Evolutionary conservation across 2,329 filamentous ascomycete genomes (phyloP).

Genomic region (Clarireedia monteithiana): DNA sequence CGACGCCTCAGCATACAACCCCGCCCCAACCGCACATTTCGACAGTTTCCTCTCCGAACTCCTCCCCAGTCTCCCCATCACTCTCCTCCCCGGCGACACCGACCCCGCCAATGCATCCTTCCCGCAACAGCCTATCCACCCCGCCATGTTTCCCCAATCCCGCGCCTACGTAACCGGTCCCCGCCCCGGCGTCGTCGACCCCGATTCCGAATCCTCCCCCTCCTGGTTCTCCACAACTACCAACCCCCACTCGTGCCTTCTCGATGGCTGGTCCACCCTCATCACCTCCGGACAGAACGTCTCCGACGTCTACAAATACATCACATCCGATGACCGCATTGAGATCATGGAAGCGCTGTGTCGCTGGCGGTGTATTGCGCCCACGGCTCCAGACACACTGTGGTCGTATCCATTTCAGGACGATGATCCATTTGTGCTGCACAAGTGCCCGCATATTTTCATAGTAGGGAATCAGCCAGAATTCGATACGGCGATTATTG

Average conservation of each 20-base stretch:
- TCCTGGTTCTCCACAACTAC: constrained; percentile 85
- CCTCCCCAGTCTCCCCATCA: constrained; percentile 80
- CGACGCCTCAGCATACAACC: constrained; percentile 81
- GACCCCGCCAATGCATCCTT: constrained; percentile 87
- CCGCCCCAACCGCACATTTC: constrained; percentile 72
- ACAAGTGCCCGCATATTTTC: constrained; percentile 80
- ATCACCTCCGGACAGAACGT: constrained; percentile 89
- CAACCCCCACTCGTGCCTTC: constrained; percentile 85
- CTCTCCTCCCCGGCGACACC: constrained; percentile 71
- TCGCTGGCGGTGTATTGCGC: constrained; percentile 83
- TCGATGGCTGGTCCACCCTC: constrained; percentile 83
- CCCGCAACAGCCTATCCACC: constrained; percentile 88
- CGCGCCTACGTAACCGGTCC: constrained; percentile 52
- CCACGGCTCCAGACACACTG: constrained; percentile 90
- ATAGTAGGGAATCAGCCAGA: constrained; percentile 79
- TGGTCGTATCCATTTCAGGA: constrained; percentile 97
- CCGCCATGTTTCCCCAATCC: constrained; percentile 78
- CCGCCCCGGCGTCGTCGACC: constrained; percentile 29
- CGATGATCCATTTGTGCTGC: constrained; percentile 82
- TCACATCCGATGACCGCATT: constrained; percentile 67
- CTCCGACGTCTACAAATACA: constrained; percentile 88
- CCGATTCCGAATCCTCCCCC: constrained; percentile 27
- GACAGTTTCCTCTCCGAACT: constrained; percentile 77
- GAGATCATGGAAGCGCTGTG: constrained; percentile 94
- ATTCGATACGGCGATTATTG: constrained; percentile 65